A percentile compares a stretch with the other conserved stretches of the same genome.
Conservation (phyloP, 1,139 yeast species). For the Lodderomyces orthopsilosis region DNA sequence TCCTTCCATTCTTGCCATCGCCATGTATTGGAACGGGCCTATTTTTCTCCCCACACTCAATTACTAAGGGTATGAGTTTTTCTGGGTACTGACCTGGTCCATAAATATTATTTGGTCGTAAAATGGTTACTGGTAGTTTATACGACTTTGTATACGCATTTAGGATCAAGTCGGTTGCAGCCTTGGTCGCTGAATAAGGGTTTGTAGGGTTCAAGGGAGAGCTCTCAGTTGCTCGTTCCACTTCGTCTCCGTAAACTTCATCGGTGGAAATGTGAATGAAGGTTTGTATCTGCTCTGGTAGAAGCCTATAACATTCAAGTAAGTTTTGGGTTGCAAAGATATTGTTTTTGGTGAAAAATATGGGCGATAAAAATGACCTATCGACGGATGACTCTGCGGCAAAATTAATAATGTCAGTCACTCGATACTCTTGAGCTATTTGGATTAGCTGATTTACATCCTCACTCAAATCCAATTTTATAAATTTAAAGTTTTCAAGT, state of each 20-base stretch:
- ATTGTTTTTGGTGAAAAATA: slow-evolving; percentile 47
- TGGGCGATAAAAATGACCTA: slow-evolving; percentile 46
- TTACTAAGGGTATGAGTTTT: slow-evolving; percentile 46
- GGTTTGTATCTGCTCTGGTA: slow-evolving; percentile 12
- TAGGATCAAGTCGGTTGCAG: slow-evolving; percentile 52
- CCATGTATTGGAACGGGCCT: slow-evolving; percentile 44
- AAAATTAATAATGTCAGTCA: slow-evolving; percentile 45
- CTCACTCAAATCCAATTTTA: slow-evolving; percentile 38
- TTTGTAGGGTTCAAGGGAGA: slow-evolving; percentile 49
- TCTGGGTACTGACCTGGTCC: slow-evolving; percentile 60
- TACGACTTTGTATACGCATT: slow-evolving; percentile 47
- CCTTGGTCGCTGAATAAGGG: slow-evolving; percentile 62
- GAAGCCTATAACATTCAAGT: slow-evolving; percentile 39
- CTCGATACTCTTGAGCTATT: slow-evolving; percentile 12
- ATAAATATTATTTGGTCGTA: slow-evolving; percentile 55
- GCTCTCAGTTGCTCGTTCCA: slow-evolving; percentile 23
- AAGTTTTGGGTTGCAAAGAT: slow-evolving; percentile 50
- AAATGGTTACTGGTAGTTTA: slow-evolving; percentile 40
- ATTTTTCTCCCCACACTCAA: slow-evolving; percentile 14
- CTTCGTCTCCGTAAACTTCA: slow-evolving; percentile 54
- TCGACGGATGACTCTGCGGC: slow-evolving; percentile 65
- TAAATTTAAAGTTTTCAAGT: slow-evolving; percentile 21
- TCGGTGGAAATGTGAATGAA: slow-evolving; percentile 59
- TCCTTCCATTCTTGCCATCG: slow-evolving; percentile 43
- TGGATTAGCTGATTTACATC: slow-evolving; percentile 16